phyloP scores from a whole-genome alignment of 192 early-diverging fungal species.

The Rhizophlyctis rosea region DNA sequence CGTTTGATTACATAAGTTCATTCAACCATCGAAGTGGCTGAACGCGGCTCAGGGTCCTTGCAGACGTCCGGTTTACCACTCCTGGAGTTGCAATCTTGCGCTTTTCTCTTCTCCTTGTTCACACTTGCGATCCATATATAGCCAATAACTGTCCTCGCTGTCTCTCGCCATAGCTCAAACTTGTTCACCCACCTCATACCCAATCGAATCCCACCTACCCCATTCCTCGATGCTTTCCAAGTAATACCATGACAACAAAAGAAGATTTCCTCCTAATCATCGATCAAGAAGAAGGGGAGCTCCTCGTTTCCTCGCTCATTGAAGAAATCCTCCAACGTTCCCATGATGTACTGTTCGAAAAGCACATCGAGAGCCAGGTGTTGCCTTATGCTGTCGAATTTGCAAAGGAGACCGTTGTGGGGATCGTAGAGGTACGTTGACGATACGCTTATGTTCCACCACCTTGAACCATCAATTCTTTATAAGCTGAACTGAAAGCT shows the following conservation, averaged over 20 bases:
- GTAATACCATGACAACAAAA: conserved; percentile 30
- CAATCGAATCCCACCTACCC: too few relatives aligned
- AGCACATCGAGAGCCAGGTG: conserved; percentile 56
- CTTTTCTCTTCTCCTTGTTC: too few relatives aligned
- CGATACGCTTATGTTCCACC: conserved; percentile 14
- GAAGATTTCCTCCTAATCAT: conserved; percentile 41
- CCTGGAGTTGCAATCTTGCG: too few relatives aligned
- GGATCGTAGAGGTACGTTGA: conserved; percentile 33
- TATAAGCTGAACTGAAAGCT: background rate
- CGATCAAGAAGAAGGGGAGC: conserved; percentile 49
- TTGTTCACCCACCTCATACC: too few relatives aligned
- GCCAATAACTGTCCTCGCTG: too few relatives aligned
- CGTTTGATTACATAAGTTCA: too few relatives aligned
- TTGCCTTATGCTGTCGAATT: conserved; percentile 54
- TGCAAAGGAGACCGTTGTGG: conserved; percentile 42
- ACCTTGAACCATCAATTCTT: background rate
- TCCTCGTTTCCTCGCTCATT: conserved; percentile 39
- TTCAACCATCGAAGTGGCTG: too few relatives aligned
- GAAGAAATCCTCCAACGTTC: conserved; percentile 43
- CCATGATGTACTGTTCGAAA: conserved; percentile 56
- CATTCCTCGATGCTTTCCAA: too few relatives aligned
- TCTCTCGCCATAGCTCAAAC: too few relatives aligned
- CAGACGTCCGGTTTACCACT: too few relatives aligned
- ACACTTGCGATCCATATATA: too few relatives aligned
- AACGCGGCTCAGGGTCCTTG: too few relatives aligned